These are phyloP conservation scores for Aureobasidium sp. DNA, from an alignment of 2,329 filamentous ascomycete species.

Conservation along the genomic window DNA sequence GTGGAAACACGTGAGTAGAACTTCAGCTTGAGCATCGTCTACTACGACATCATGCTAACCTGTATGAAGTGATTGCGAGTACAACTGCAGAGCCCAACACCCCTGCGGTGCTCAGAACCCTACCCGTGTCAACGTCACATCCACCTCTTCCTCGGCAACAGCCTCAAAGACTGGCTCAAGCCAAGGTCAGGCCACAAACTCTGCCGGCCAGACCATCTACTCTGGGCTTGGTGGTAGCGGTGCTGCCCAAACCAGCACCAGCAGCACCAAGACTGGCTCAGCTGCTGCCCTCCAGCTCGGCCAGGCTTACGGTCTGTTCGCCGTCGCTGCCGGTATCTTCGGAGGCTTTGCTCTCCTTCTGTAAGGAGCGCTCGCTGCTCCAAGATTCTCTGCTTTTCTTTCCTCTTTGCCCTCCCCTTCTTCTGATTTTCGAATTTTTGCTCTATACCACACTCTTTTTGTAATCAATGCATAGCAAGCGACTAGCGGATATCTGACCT, in stretches of 20 bases:
- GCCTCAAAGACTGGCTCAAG: conserved; percentile 27
- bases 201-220: conserved; percentile 32
- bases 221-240: conserved; percentile 31
- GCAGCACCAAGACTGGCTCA: conserved; percentile 19
- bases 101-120: conserved; percentile 66
- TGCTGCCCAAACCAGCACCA: conserved; percentile 15
- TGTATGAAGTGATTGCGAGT: conserved; percentile 39
- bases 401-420: neutral
- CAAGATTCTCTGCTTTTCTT: neutral
- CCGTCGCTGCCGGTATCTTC: conserved; percentile 47
- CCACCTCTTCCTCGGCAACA: conserved; percentile 38
- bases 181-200: conserved; percentile 16
- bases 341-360: conserved; percentile 45
- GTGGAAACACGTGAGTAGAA: conserved; percentile 34
- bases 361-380: conserved; percentile 14
- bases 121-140: conserved; percentile 48
- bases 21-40: neutral
- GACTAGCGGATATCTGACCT: conserved; percentile 4
- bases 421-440: neutral
- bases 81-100: conserved; percentile 54
- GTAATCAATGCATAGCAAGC: conserved; percentile 9
- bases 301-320: conserved; percentile 47
- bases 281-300: conserved; percentile 43
- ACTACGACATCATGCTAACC: neutral
- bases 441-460: neutral